phyloP scores from a whole-genome alignment of 345 rosid species.

The Limnanthes douglasii region DNA sequence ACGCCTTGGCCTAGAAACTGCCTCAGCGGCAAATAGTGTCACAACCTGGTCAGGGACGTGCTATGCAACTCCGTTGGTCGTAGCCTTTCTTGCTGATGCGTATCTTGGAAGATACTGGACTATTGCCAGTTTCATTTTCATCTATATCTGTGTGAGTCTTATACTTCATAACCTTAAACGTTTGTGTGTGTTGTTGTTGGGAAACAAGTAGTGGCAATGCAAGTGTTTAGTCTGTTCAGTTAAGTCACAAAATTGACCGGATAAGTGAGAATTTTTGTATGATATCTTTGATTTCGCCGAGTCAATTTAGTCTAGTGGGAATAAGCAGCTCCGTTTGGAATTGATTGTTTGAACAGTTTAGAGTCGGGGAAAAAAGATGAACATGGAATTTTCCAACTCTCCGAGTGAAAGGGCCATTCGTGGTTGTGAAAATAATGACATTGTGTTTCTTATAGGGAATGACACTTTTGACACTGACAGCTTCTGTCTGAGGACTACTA shows the following conservation, averaged over 20 bases:
- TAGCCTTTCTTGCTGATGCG: slow-evolving; percentile 93
- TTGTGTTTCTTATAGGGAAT: slow-evolving; percentile 44
- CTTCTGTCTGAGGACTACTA: slow-evolving; percentile 69
- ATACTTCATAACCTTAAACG: slow-evolving; percentile 1
- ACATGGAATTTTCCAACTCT: no score
- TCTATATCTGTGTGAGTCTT: slow-evolving; percentile 62
- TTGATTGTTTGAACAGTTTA: no score
- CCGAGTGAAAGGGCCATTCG: no score
- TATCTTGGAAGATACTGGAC: slow-evolving; percentile 90
- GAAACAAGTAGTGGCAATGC: no score
- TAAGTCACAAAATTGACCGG: no score
- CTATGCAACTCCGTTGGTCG: slow-evolving; percentile 71
- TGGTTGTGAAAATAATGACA: no score
- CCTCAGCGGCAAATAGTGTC: slow-evolving; percentile 62
- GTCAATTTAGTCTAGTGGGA: not conserved
- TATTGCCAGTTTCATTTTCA: slow-evolving; percentile 55
- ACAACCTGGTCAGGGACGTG: slow-evolving; percentile 96
- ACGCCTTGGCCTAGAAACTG: slow-evolving; percentile 62
- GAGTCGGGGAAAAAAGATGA: no score
- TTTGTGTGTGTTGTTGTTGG: not conserved
- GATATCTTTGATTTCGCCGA: not conserved
- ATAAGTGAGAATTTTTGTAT: no score
- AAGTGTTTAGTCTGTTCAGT: no score
- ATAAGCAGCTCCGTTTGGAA: not conserved
- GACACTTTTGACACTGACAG: slow-evolving; percentile 71